These are phyloP conservation scores for Trichophyton verrucosum DNA, from an alignment of 2,329 filamentous ascomycete species.

Conservation along the genomic window DNA sequence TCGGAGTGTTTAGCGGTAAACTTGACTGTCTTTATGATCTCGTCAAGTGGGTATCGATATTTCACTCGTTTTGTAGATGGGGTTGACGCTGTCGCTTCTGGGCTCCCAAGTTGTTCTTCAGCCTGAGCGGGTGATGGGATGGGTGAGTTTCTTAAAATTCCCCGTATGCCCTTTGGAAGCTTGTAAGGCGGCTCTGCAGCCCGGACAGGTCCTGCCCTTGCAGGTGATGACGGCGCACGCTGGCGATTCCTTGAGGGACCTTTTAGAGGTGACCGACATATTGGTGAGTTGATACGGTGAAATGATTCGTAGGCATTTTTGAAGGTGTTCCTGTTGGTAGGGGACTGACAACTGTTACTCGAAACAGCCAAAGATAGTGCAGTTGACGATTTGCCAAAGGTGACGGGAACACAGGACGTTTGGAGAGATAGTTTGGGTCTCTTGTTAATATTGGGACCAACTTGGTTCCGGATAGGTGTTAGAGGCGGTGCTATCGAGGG, in stretches of 20 bases:
- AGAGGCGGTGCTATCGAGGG: slow-evolving; percentile 10
- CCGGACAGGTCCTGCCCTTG: neutral
- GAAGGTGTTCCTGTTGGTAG: slow-evolving; percentile 50
- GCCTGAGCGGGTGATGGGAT: neutral
- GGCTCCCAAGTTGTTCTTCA: slow-evolving; percentile 20
- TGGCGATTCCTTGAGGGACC: neutral
- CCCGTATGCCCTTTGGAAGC: slow-evolving; percentile 32
- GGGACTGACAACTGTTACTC: slow-evolving; percentile 39
- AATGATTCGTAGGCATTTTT: slow-evolving; percentile 44
- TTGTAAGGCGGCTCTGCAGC: slow-evolving; percentile 25
- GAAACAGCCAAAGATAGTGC: slow-evolving; percentile 43
- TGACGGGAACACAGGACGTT: slow-evolving; percentile 39
- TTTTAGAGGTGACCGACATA: slow-evolving; percentile 19
- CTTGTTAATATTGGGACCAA: slow-evolving; percentile 15
- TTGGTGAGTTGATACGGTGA: slow-evolving; percentile 23
- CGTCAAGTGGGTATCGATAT: slow-evolving; percentile 44
- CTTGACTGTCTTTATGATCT: slow-evolving; percentile 45
- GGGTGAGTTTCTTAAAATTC: slow-evolving; percentile 38
- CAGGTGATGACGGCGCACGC: neutral
- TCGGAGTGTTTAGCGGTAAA: slow-evolving; percentile 47
- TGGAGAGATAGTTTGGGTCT: slow-evolving; percentile 51
- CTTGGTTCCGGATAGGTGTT: slow-evolving; percentile 6
- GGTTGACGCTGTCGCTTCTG: slow-evolving; percentile 33
- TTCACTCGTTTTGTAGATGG: slow-evolving; percentile 45
- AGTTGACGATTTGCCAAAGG: slow-evolving; percentile 43